A percentile compares a stretch with the other conserved stretches of the same genome.
phyloP scores from a whole-genome alignment of 345 rosid genomes.

The Gossypium stocksii region DNA sequence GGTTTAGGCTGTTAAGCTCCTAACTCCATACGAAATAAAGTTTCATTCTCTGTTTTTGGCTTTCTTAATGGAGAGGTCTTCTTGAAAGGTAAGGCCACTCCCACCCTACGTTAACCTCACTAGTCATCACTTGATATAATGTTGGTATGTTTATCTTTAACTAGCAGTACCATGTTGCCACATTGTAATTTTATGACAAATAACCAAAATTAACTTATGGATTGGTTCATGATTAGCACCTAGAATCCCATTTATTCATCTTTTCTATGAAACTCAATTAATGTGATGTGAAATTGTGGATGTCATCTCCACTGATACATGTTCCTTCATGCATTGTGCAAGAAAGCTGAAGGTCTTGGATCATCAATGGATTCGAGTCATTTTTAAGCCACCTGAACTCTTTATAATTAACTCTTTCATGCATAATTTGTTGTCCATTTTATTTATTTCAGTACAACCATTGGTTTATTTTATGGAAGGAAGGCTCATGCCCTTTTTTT shows the following conservation, averaged over 20 bases:
- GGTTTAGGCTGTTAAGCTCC: slow-evolving; percentile 82
- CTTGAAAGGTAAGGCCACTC: slow-evolving; percentile 49
- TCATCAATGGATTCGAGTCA: slow-evolving; percentile 79
- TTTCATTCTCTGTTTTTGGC: slow-evolving; percentile 57
- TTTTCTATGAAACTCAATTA: too few relatives aligned
- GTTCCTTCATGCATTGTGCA: slow-evolving; percentile 17
- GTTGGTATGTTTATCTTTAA: background rate
- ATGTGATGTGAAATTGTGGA: background rate
- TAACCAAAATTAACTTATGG: background rate
- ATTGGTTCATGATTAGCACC: background rate
- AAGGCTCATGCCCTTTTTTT: too few relatives aligned
- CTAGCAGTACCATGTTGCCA: background rate
- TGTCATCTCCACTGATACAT: background rate
- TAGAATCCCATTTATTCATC: background rate
- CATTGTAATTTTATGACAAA: background rate
- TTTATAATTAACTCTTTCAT: too few relatives aligned
- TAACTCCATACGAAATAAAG: slow-evolving; percentile 62
- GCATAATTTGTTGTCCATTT: too few relatives aligned
- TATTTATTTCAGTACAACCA: too few relatives aligned
- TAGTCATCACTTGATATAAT: background rate
- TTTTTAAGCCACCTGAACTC: slow-evolving; percentile 69
- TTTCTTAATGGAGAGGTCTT: slow-evolving; percentile 81
- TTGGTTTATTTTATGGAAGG: too few relatives aligned
- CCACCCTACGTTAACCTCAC: too few relatives aligned
- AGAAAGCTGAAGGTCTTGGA: slow-evolving; percentile 73